These are phyloP conservation scores for Aspergillus sp. DNA, from an alignment of 2,329 filamentous ascomycete genomes.

Conservation along the genomic window DNA sequence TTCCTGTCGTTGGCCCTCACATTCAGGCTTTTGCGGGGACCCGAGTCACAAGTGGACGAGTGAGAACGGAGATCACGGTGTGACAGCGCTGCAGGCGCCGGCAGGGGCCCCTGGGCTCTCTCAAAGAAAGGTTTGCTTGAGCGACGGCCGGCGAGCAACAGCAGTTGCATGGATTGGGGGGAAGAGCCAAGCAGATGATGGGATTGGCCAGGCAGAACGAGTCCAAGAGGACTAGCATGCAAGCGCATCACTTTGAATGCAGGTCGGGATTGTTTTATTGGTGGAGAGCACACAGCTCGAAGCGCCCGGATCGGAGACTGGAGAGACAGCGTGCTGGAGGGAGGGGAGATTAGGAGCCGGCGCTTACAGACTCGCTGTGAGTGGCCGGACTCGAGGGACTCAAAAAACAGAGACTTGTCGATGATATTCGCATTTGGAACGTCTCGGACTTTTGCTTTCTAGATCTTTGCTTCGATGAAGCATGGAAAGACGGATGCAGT, in stretches of 20 bases:
- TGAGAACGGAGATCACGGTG: constrained; percentile 28
- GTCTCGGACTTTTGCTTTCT: neutral
- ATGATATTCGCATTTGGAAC: neutral
- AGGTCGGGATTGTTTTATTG: constrained; percentile 23
- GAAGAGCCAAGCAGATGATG: neutral
- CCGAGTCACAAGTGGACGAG: constrained; percentile 22
- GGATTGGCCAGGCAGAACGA: constrained; percentile 6
- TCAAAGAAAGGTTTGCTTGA: constrained; percentile 5
- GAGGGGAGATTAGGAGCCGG: constrained; percentile 21
- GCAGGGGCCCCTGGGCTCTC: neutral
- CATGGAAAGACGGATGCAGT: neutral
- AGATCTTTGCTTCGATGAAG: neutral
- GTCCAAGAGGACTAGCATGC: constrained; percentile 25
- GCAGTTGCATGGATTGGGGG: constrained; percentile 9
- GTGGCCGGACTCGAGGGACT: neutral
- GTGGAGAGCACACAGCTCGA: constrained; percentile 22
- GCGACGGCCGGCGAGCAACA: neutral
- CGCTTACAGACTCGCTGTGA: constrained; percentile 25
- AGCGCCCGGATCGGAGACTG: constrained; percentile 29
- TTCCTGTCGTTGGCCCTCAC: constrained; percentile 18
- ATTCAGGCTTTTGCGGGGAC: constrained; percentile 14
- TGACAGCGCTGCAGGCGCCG: constrained; percentile 32
- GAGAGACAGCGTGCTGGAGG: constrained; percentile 18
- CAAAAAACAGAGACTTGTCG: neutral
- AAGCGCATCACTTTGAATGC: constrained; percentile 32